Base-by-base conservation (phyloP, 2,329 filamentous ascomycete species). In the Botrytis galanthina region DNA sequence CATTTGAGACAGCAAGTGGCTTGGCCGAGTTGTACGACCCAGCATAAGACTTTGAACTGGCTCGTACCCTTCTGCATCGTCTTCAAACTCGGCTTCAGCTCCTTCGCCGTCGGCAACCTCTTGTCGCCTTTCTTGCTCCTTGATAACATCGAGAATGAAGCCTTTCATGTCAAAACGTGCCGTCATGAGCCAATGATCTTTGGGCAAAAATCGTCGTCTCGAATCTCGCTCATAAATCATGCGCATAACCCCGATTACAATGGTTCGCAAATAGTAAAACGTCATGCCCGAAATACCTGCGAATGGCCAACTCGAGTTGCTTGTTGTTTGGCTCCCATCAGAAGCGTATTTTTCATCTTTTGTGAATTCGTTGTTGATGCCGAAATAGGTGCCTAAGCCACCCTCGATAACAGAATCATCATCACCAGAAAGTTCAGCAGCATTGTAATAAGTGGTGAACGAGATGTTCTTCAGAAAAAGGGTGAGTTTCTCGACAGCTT, bases 141-240 rank as follows among this genome's bases (percentile, higher is more conserved):
- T 86, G 4, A 98, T 94, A 1, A 98, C 95, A 2, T 93, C 92
- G 14, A 89, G 87, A 63, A 97, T 92, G 79, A 98, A 98, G 0
- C 92, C 90, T 75, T 92, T 90, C 91, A 97, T 96, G 79, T 98
- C 92, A 73, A 98, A 93, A 75, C 90, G 91, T 0, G 85, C 86
- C 2, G 92, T 96, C 95, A 98, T 98, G 51, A 98, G 86, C 96
- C 96, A 99, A 81, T 97, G 95, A 67, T 90, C 88, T n/a, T 87
- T 83, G 2, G 94, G 92, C 35, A 98, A 83, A 80, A 98, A 98
- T 44, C 88, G 90, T 35, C 95, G 90, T 74, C 96, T 88, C 12
- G 96, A 99, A 82, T 98, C 95, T 81, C 95, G 87, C 82, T 98
- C 95, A 80, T 98, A 98, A 14, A 98, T 85, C 87, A 97, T 95